Evolutionary conservation across 106 monocot species (phyloP).

Genomic region (Dioscorea alata): DNA sequence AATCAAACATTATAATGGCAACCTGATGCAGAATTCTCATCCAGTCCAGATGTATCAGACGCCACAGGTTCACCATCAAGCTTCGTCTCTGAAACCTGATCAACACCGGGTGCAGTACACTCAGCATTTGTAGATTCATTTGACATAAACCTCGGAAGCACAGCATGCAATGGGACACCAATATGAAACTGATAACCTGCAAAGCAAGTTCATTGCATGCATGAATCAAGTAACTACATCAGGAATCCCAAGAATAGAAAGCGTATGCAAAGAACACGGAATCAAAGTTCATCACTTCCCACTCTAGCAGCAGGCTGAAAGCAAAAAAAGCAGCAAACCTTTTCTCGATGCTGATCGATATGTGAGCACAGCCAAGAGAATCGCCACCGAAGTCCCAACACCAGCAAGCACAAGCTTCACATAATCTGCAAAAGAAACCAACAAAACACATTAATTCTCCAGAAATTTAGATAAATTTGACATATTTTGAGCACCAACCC

Average conservation of each 20-base stretch:
- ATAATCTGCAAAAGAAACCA: slow-evolving; percentile 9
- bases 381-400: slow-evolving; percentile 28
- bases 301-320: neutral
- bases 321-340: slow-evolving; percentile 10
- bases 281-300: neutral
- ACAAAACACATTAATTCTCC: neutral
- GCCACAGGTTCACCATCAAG: slow-evolving; percentile 8
- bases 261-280: neutral
- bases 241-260: neutral
- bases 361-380: slow-evolving; percentile 25
- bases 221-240: neutral
- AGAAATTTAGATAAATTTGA: neutral
- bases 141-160: neutral
- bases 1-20: neutral
- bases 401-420: slow-evolving; percentile 23
- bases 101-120: slow-evolving; percentile 1
- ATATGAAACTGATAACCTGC: slow-evolving; percentile 34
- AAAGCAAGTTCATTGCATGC: neutral
- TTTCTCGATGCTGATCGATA: slow-evolving; percentile 15
- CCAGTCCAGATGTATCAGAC: slow-evolving; percentile 9
- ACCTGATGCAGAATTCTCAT: slow-evolving; percentile 1
- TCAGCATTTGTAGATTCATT: slow-evolving; percentile 7
- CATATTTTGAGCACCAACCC: neutral
- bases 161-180: slow-evolving; percentile 19
- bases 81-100: slow-evolving; percentile 11